Base-by-base conservation (phyloP, 257 asterid genomes). In the Solanum rostratum region DNA sequence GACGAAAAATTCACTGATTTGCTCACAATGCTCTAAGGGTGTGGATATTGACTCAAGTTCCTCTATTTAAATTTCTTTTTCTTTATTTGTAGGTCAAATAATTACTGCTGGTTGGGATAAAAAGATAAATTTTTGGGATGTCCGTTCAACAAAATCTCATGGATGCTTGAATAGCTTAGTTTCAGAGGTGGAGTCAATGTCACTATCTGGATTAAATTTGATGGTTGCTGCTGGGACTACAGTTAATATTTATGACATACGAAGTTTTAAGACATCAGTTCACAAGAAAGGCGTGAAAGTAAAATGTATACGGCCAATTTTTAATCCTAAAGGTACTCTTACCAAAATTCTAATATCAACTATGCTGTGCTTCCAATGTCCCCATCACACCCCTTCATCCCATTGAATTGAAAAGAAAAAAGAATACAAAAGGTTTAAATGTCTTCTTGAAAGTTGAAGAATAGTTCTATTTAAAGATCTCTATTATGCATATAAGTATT, bases 41-140 rank as follows among this genome's bases (percentile, higher is more conserved):
- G 27, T 27, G 18, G 1, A 9, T 24, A 78, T 29, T 0, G 46
- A 27, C 18, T 78, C 82, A 78, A 50, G 24, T 50, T 78, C 50
- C 63, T 78, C 82, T 49, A 1, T 5, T 78, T 69, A 27, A 76
- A 10, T 84, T 76, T 27, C 7, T 52, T 43, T 30, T 59, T 71
- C 37, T 76, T 85, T 85, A 63, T 60, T 14, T 87, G 83, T 83
- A 97, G 99, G 93, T 89, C 95, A 94, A 84, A 54, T 91, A 68
- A 83, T 94, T 86, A 88, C 91, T 15, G 92, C 93, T 86, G 93
- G 97, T 74, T 95, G 96, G 97, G 99, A 95, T 87, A 92, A 84
- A 83, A 97, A 90, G 87, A 88, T 97, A 19, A 92, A 85, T 86
- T 89, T 94, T 79, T 97, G 98, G 98, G 99, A 97, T 91, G 87